A percentile compares a stretch with the other conserved stretches of the same genome.
These are phyloP conservation scores for Apiospora koreana DNA, from an alignment of 2,329 filamentous ascomycete species.

Conservation along the genomic window DNA sequence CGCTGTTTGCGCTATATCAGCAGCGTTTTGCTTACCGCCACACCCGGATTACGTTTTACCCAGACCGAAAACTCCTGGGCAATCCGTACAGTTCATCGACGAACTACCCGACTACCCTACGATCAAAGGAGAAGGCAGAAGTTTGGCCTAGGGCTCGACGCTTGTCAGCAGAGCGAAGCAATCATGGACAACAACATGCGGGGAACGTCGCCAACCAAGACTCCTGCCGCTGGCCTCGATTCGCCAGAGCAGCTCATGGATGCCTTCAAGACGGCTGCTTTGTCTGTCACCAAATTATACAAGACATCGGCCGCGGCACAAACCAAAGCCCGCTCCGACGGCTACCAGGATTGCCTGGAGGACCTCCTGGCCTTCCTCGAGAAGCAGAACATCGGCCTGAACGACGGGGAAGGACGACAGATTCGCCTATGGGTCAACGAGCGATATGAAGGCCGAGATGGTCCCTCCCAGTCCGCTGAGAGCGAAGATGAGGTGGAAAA, in stretches of 20 bases:
- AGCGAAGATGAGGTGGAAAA: constrained; percentile 68
- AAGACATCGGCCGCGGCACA: constrained; percentile 84
- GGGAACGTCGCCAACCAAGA: constrained; percentile 28
- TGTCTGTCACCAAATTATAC: constrained; percentile 95
- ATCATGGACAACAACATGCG: constrained; percentile 9
- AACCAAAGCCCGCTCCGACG: constrained; percentile 72
- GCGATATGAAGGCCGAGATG: constrained; percentile 64
- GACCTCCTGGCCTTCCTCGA: constrained; percentile 87
- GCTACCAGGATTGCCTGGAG: constrained; percentile 92
- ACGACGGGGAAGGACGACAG: constrained; percentile 73
- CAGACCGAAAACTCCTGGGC: background rate
- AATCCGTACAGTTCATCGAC: background rate
- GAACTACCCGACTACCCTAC: background rate
- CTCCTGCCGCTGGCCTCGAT: constrained; percentile 37
- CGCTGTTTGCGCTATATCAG: background rate
- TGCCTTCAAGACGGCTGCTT: constrained; percentile 87
- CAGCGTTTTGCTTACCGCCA: constrained; percentile 3
- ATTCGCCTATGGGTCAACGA: constrained; percentile 69
- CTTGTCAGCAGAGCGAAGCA: background rate
- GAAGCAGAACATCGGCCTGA: constrained; percentile 74
- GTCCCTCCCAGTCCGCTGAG: constrained; percentile 54
- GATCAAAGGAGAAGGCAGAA: background rate
- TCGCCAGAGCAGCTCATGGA: constrained; percentile 72
- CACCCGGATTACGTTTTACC: background rate
- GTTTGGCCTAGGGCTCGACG: background rate